Conservation (phyloP, 2,329 filamentous ascomycete genomes). For the Coniochaeta sp. region DNA sequence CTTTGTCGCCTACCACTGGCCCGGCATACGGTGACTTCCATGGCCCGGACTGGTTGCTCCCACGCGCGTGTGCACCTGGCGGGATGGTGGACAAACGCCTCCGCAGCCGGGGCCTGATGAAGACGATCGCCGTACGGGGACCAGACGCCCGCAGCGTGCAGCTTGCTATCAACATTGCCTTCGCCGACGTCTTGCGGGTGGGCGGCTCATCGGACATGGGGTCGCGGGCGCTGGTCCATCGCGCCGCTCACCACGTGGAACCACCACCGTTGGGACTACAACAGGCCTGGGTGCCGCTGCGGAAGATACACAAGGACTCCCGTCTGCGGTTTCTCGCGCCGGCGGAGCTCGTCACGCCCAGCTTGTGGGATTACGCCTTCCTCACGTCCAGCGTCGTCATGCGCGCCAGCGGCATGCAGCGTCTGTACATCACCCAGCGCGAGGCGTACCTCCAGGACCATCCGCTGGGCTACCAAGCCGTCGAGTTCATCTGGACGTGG, state of each 20-base stretch:
- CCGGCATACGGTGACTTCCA: constrained; percentile 40
- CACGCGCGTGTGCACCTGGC: constrained; percentile 59
- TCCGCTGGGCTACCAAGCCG: constrained; percentile 29
- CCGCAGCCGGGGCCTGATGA: constrained; percentile 66
- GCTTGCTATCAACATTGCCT: constrained; percentile 53
- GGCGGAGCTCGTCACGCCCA: constrained; percentile 66
- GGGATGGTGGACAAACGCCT: constrained; percentile 63
- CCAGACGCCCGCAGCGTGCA: constrained; percentile 63
- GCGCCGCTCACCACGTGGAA: constrained; percentile 16
- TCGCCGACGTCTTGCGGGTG: constrained; percentile 47
- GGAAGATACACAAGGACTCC: constrained; percentile 69
- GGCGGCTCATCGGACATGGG: constrained; percentile 24
- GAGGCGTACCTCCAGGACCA: constrained; percentile 65
- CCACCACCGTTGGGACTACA: constrained; percentile 52
- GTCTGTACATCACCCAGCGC: constrained; percentile 69
- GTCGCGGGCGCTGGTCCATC: neutral
- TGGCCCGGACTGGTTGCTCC: constrained; percentile 56
- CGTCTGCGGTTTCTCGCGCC: constrained; percentile 63
- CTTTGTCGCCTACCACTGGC: constrained; percentile 38
- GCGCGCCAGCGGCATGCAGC: constrained; percentile 55
- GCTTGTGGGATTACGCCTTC: constrained; percentile 65
- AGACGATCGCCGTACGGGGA: constrained; percentile 53
- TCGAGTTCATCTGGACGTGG: constrained; percentile 62
- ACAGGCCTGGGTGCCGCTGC: constrained; percentile 66
- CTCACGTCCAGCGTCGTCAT: constrained; percentile 65